phyloP scores from a whole-genome alignment of 768 basidiomycete genomes.

The Boletus speciosus region DNA sequence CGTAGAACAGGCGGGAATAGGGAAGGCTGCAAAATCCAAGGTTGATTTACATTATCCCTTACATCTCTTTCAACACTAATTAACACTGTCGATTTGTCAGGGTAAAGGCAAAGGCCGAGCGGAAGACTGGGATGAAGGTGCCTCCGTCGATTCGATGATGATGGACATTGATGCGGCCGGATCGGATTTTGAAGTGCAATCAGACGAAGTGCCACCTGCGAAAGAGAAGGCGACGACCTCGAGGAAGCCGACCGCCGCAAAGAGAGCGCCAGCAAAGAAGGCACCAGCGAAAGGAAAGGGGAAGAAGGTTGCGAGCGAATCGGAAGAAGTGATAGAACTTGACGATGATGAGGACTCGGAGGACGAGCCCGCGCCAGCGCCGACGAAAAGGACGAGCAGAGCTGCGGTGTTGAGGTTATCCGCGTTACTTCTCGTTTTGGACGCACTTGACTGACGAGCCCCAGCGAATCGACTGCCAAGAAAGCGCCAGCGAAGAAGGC shows the following conservation, averaged over 20 bases:
- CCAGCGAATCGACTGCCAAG: constrained; percentile 40
- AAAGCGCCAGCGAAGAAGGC: constrained; percentile 53
- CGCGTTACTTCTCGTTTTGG: constrained; percentile 22
- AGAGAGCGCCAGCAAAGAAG: constrained; percentile 42
- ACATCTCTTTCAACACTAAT: neutral
- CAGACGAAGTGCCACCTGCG: constrained; percentile 43
- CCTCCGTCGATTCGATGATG: constrained; percentile 66
- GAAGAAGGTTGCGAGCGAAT: constrained; percentile 53
- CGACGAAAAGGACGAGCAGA: constrained; percentile 56
- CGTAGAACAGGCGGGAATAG: constrained; percentile 41
- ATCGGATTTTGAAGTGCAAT: constrained; percentile 45
- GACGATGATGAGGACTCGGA: constrained; percentile 55
- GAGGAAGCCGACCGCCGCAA: constrained; percentile 17
- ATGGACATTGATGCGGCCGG: constrained; percentile 65
- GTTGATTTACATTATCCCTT: constrained; percentile 25
- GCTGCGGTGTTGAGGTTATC: constrained; percentile 62
- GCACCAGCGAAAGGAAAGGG: constrained; percentile 48
- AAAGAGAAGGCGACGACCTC: constrained; percentile 43
- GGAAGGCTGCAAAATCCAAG: constrained; percentile 42
- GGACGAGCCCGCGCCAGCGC: constrained; percentile 41
- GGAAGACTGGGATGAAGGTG: constrained; percentile 50
- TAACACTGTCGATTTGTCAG: constrained; percentile 22
- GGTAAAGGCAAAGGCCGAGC: constrained; percentile 51
- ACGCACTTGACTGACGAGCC: constrained; percentile 17
- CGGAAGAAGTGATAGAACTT: constrained; percentile 52